Percentiles rank a stretch among this genome's conserved stretches.
Conservation (phyloP, 331 rosid genomes). For the Stylosanthes scabra region DNA sequence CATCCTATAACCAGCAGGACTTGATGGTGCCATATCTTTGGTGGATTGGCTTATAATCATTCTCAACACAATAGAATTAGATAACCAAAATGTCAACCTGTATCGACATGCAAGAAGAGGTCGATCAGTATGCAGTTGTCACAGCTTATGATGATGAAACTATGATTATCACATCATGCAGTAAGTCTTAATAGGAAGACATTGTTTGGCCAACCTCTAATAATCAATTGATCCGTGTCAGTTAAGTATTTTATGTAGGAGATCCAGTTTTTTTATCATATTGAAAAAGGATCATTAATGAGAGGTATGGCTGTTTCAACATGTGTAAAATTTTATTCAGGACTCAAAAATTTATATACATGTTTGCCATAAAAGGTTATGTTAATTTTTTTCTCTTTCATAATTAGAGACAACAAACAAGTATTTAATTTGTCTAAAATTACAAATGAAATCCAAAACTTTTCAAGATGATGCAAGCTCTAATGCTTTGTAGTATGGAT, state of each 20-base stretch:
- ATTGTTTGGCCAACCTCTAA: conserved; percentile 34
- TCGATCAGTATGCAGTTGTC: conserved; percentile 20
- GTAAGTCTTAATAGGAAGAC: conserved; percentile 32
- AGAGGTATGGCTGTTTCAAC: conserved; percentile 5
- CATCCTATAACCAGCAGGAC: conserved; percentile 46
- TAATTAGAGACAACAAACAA: too few relatives aligned
- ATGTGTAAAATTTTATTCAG: conserved; percentile 9
- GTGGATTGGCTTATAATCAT: conserved; percentile 68
- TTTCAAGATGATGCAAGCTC: conserved; percentile 18
- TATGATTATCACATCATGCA: conserved; percentile 26
- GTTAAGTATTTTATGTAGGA: conserved; percentile 31
- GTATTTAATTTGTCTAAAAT: neutral
- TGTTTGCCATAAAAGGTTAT: neutral
- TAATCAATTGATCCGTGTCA: conserved; percentile 13
- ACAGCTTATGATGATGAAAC: conserved; percentile 21
- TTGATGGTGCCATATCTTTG: conserved; percentile 43
- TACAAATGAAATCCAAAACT: conserved; percentile 1
- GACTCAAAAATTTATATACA: neutral
- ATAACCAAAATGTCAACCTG: conserved; percentile 96
- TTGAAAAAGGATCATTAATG: neutral
- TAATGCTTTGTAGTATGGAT: conserved; percentile 11
- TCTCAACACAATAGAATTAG: conserved; percentile 83
- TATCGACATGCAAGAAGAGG: conserved; percentile 37
- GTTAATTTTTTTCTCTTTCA: neutral
- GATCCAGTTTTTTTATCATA: conserved; percentile 8